Conservation (phyloP, 2,329 filamentous ascomycete genomes). For the Fusarium papillatum region DNA sequence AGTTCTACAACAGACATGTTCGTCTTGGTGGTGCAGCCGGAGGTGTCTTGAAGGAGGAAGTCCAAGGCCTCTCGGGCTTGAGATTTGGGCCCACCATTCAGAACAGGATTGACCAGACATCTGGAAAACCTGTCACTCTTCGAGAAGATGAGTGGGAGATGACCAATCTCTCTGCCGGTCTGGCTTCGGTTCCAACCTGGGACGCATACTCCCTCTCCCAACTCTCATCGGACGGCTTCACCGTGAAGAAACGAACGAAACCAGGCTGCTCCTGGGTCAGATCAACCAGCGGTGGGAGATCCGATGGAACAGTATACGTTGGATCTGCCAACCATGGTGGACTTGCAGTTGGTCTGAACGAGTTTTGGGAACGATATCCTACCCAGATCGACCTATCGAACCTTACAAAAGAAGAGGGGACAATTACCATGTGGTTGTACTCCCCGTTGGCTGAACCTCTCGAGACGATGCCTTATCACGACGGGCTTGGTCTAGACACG, state of each 20-base stretch:
- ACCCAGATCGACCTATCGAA: conserved; percentile 68
- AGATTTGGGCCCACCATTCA: conserved; percentile 64
- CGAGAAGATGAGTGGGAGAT: conserved; percentile 21
- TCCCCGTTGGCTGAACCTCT: conserved; percentile 68
- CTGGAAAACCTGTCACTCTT: conserved; percentile 53
- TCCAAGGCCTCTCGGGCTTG: conserved; percentile 71
- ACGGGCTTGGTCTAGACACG: conserved; percentile 66
- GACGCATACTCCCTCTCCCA: conserved; percentile 68
- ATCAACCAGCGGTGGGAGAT: conserved; percentile 66
- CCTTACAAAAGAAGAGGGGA: conserved; percentile 61
- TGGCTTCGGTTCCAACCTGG: conserved; percentile 68
- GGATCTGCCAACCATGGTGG: conserved; percentile 68
- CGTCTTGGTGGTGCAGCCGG: conserved; percentile 66
- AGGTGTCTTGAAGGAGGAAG: conserved; percentile 68
- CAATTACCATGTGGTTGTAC: conserved; percentile 72
- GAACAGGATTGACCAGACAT: conserved; percentile 65
- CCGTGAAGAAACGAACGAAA: conserved; percentile 70
- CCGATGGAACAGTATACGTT: conserved; percentile 69
- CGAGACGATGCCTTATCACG: conserved; percentile 69
- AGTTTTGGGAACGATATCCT: conserved; percentile 75
- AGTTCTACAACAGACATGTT: conserved; percentile 71
- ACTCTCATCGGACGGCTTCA: conserved; percentile 71
- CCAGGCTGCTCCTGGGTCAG: conserved; percentile 69
- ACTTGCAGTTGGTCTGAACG: conserved; percentile 68
- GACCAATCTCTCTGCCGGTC: conserved; percentile 52